phyloP scores from a whole-genome alignment of 176 grass and related monocot genomes.

The Tuctoria greenei region DNA sequence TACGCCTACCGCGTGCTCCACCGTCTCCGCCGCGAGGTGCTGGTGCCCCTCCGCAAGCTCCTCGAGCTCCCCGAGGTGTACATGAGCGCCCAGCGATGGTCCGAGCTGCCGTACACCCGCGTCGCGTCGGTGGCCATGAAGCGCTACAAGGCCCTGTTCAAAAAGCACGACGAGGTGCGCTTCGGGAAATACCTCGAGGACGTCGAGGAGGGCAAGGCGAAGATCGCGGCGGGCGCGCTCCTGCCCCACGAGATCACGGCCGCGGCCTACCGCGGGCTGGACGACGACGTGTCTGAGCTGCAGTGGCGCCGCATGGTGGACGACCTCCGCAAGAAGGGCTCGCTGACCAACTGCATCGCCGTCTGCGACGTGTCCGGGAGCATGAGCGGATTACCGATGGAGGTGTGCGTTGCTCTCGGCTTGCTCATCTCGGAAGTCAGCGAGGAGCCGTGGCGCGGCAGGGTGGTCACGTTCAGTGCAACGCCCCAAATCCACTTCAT shows the following conservation, averaged over 20 bases:
- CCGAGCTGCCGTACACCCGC: constrained; percentile 42
- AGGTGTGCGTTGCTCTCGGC: too few species aligned
- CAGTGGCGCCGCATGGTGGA: constrained; percentile 52
- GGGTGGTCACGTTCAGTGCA: too few species aligned
- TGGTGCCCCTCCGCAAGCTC: constrained; percentile 46
- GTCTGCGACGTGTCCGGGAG: too few species aligned
- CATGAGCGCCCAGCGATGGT: constrained; percentile 52
- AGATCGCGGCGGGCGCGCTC: constrained; percentile 48
- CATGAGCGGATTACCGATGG: too few species aligned
- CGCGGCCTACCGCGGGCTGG: constrained; percentile 15
- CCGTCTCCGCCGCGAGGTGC: constrained; percentile 45
- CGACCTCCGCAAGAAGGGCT: constrained; percentile 29
- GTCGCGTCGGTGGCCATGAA: constrained; percentile 64
- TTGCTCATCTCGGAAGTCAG: too few species aligned
- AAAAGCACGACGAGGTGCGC: constrained; percentile 45
- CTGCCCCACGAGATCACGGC: constrained; percentile 48
- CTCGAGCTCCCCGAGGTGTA: constrained; percentile 62
- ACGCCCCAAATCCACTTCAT: too few species aligned
- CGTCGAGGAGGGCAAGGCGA: constrained; percentile 36
- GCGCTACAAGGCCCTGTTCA: constrained; percentile 51
- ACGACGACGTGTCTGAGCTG: constrained; percentile 51
- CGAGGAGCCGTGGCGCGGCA: too few species aligned
- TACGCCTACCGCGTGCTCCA: constrained; percentile 53
- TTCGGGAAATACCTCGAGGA: constrained; percentile 40
- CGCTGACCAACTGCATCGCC: constrained; percentile 51